phyloP scores from a whole-genome alignment of 2,329 filamentous ascomycete genomes.

The Emmonsia crescens region DNA sequence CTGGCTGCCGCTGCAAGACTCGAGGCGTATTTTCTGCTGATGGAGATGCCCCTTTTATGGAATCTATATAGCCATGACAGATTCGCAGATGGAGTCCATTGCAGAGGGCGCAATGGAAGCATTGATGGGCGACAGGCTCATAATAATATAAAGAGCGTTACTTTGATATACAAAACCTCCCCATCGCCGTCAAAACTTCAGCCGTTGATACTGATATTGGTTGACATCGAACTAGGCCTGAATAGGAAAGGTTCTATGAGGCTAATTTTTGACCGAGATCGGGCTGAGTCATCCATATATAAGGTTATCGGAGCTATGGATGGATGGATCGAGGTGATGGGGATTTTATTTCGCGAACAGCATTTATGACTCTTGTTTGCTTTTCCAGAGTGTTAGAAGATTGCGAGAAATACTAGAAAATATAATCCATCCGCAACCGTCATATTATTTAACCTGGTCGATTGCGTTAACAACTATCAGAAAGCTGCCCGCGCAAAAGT shows the following conservation, averaged over 20 bases:
- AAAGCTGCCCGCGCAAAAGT: neutral
- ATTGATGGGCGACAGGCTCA: slow-evolving; percentile 8
- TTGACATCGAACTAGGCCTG: neutral
- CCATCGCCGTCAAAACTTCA: neutral
- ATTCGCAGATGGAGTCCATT: slow-evolving; percentile 5
- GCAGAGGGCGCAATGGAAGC: slow-evolving; percentile 10
- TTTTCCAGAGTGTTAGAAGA: neutral
- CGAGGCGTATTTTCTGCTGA: slow-evolving; percentile 19
- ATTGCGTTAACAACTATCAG: neutral
- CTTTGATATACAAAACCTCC: neutral
- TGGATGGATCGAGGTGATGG: too few species aligned
- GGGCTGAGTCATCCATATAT: slow-evolving; percentile 5
- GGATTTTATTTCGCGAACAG: neutral
- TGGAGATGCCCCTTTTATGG: neutral
- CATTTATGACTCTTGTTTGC: neutral
- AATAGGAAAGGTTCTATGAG: neutral
- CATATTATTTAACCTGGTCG: too few species aligned
- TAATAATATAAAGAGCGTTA: neutral
- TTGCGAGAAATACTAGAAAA: neutral
- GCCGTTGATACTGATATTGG: neutral
- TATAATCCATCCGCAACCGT: neutral
- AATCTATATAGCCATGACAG: slow-evolving; percentile 8
- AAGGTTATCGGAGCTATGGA: too few species aligned
- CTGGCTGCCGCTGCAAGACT: slow-evolving; percentile 26
- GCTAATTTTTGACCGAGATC: neutral